Percentiles rank a stretch among this genome's conserved stretches.
Conservation (phyloP, 1,139 yeast genomes). For the Trichomonascaceae sp. region DNA sequence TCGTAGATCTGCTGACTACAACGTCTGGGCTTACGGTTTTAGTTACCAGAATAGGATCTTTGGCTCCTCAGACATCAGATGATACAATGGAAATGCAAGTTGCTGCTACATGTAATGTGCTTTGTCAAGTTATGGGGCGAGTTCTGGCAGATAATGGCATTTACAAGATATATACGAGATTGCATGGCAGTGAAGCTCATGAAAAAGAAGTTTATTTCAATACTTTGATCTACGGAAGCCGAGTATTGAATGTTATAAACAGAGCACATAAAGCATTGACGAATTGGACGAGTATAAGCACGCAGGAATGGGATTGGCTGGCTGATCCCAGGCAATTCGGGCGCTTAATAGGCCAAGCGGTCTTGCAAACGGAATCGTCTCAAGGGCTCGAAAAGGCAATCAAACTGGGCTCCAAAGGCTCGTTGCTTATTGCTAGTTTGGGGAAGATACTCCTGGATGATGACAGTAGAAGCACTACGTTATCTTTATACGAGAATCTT, state of each 20-base stretch:
- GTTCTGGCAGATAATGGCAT: not conserved
- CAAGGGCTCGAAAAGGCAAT: constrained; percentile 12
- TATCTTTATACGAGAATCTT: constrained; percentile 7
- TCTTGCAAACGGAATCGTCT: constrained; percentile 9
- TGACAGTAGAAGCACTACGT: not conserved
- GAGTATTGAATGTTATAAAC: constrained; percentile 12
- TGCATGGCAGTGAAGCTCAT: not conserved
- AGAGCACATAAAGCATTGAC: constrained; percentile 14
- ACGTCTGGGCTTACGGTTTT: constrained; percentile 10
- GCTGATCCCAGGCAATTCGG: constrained; percentile 14
- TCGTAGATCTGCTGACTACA: constrained; percentile 9
- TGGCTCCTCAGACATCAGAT: constrained; percentile 11
- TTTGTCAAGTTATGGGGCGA: constrained; percentile 1
- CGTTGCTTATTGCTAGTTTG: not conserved
- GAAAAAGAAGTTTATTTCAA: constrained; percentile 9
- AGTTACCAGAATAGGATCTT: constrained; percentile 17
- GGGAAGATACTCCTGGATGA: constrained; percentile 10
- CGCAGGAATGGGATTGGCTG: constrained; percentile 15
- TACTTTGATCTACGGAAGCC: constrained; percentile 17
- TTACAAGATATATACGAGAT: not conserved
- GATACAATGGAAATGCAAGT: not conserved
- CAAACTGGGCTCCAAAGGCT: constrained; percentile 16
- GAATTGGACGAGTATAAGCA: constrained; percentile 6
- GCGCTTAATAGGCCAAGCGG: constrained; percentile 10
- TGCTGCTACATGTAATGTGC: constrained; percentile 1